Evolutionary conservation across 2,329 filamentous ascomycete species (phyloP), one percentile per base, ranked within the genome.

Genomic region (Beauveria caledonica): DNA sequence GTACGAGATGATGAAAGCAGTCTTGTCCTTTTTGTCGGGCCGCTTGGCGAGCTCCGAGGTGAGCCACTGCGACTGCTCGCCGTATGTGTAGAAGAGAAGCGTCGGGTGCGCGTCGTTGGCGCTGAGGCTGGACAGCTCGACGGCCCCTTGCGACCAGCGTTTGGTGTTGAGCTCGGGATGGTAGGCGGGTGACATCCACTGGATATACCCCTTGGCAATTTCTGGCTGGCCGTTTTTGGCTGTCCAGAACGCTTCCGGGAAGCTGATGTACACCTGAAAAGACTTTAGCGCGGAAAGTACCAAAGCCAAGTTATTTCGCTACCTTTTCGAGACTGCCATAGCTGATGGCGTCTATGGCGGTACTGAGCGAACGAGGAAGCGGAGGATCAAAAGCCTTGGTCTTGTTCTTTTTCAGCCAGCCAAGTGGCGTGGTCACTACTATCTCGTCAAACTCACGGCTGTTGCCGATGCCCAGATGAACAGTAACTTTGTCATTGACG

Each of bases 51-150:
- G 67, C 19, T 73, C 70, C 13, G 73, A 71, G 0, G 81, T 84
- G 50, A 88, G 71, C 66, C 81, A 77, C 9, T 72, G 71, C 1
- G 83, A 85, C 69, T 86, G 83, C 21, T 80, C 80, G 42, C 88
- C 88, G 67, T 85, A 87, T 40, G 80, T 86, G 76, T 92, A 96
- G 80, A 96, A 96, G 27, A 96, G 82, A 4, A 96, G 80, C 0
- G 90, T 95, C 8, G 92, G 88, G 62, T 96, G 91, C 0, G 86
- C 80, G 55, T 77, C 78, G 1, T 75, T 68, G 0, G 69, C 66
- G 0, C 83, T 79, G 2, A 95, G 78, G 2, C 86, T 84, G 46
- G 88, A 86, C 23, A 96, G 81, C 61, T 93, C 92, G 61, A 95
- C 79, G 58, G 85, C 82, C 74, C 93, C 87, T 71, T 90, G 88